Evolutionary conservation across 257 asterid species (phyloP).

Genomic region (Scutellaria baicalensis): DNA sequence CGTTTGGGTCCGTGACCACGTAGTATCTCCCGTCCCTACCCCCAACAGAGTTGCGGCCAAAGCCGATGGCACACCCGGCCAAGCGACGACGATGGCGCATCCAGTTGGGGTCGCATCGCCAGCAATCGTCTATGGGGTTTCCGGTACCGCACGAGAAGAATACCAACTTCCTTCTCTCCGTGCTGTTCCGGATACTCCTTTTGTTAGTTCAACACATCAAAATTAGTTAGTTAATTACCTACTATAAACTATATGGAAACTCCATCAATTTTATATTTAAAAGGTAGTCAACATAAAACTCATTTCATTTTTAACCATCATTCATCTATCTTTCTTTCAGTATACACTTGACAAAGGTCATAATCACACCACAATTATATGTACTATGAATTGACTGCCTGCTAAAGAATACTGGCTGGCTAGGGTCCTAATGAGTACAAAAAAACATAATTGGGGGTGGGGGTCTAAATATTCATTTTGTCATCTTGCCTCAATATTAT

Average conservation of each 20-base stretch:
- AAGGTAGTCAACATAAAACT: too few species aligned
- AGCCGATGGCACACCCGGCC: constrained; percentile 80
- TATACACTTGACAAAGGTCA: too few species aligned
- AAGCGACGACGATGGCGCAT: constrained; percentile 62
- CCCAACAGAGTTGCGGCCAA: constrained; percentile 83
- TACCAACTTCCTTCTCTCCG: constrained; percentile 66
- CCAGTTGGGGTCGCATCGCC: constrained; percentile 85
- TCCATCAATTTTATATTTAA: too few species aligned
- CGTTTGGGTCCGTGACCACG: constrained; percentile 56
- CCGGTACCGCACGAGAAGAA: constrained; percentile 72
- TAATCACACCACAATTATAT: too few species aligned
- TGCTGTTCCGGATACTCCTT: constrained; percentile 64
- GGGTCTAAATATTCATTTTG: too few species aligned
- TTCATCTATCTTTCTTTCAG: too few species aligned
- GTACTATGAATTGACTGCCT: too few species aligned
- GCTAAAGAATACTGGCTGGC: too few species aligned
- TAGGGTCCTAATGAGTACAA: too few species aligned
- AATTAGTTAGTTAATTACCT: not conserved
- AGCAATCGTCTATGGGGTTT: constrained; percentile 89
- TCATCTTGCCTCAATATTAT: too few species aligned
- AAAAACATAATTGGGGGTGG: too few species aligned
- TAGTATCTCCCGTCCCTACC: constrained; percentile 75
- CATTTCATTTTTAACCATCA: too few species aligned
- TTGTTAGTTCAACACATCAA: not conserved
- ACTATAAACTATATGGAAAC: not conserved